phyloP scores from a whole-genome alignment of 176 grass and related monocot species.

The Alloteropsis semialata region DNA sequence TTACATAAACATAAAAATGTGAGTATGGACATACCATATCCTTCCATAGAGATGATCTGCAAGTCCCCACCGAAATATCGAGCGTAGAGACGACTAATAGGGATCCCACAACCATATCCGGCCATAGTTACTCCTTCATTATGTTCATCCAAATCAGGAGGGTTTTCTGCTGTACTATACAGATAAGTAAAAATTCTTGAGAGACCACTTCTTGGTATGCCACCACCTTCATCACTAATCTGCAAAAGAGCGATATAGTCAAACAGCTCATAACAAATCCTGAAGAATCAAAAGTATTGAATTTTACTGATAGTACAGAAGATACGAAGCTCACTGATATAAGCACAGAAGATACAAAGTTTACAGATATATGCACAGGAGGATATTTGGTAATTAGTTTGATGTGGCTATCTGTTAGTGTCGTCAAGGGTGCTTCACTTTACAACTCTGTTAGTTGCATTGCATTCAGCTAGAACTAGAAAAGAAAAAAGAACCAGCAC shows the following conservation, averaged over 20 bases:
- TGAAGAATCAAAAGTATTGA: background rate
- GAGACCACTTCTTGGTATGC: constrained; percentile 94
- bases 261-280: background rate
- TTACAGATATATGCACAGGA: background rate
- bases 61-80: constrained; percentile 96
- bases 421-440: background rate
- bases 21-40: constrained; percentile 71
- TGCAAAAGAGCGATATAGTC: constrained; percentile 19
- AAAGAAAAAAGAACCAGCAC: background rate
- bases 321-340: background rate
- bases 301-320: background rate
- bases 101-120: constrained; percentile 88
- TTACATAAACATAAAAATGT: background rate
- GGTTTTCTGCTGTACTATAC: constrained; percentile 88
- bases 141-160: constrained; percentile 58
- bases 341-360: background rate
- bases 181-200: constrained; percentile 94
- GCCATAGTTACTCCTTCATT: constrained; percentile 86
- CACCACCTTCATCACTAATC: constrained; percentile 99
- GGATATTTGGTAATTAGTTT: background rate
- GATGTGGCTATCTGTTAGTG: background rate
- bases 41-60: constrained; percentile 99
- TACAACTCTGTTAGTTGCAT: background rate
- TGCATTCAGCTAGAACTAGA: background rate
- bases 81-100: constrained; percentile 92